These are phyloP conservation scores for Entelexis sorbosivorans DNA, from an alignment of 1,139 yeast species.

Conservation along the genomic window DNA sequence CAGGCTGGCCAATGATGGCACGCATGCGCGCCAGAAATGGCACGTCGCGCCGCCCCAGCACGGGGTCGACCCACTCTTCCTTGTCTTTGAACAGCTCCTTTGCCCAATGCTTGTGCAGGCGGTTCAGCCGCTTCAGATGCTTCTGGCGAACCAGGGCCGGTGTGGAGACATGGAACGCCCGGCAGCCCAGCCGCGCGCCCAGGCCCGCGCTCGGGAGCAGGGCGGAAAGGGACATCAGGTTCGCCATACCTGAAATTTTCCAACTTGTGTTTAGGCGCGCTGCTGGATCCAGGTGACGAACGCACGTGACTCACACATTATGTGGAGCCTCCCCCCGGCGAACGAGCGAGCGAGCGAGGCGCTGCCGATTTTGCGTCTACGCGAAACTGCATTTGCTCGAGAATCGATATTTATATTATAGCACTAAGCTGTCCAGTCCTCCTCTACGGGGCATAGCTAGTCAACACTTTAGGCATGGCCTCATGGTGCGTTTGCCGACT, in stretches of 20 bases:
- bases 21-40: slow-evolving; percentile 61
- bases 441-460: no score
- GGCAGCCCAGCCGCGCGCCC: slow-evolving; percentile 7
- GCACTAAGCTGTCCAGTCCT: no score
- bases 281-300: background rate
- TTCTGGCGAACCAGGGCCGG: slow-evolving; percentile 22
- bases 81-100: slow-evolving; percentile 22
- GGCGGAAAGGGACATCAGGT: slow-evolving; percentile 1
- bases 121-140: slow-evolving; percentile 22
- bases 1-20: slow-evolving; percentile 54
- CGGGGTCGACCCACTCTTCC: slow-evolving; percentile 52
- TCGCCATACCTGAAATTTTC: slow-evolving; percentile 6
- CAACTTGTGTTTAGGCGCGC: background rate
- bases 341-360: no score
- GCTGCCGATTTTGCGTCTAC: no score
- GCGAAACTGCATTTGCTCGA: no score
- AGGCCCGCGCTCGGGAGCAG: slow-evolving; percentile 4
- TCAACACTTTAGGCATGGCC: no score
- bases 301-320: background rate
- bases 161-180: slow-evolving; percentile 19
- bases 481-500: no score
- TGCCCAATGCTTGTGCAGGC: slow-evolving; percentile 26
- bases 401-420: no score
- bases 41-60: slow-evolving; percentile 56
- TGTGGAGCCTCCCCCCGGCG: no score